phyloP scores from a whole-genome alignment of 768 basidiomycete genomes.

The Austroboletus eburneus region DNA sequence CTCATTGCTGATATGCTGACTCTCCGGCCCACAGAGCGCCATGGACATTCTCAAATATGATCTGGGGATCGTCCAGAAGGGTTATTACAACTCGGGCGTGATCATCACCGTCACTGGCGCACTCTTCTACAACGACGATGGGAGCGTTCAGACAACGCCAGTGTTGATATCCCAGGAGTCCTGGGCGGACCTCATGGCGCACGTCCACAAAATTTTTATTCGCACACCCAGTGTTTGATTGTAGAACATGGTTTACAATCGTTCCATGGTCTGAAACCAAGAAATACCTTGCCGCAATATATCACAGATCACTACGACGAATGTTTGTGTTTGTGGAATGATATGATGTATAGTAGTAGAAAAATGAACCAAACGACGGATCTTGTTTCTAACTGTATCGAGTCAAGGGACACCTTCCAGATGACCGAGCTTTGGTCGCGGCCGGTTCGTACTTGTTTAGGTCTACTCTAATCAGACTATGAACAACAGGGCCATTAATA shows the following conservation, averaged over 20 bases:
- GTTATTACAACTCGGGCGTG: background rate
- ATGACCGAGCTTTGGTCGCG: too few relatives aligned
- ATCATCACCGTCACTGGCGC: conserved; percentile 2
- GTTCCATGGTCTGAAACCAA: too few relatives aligned
- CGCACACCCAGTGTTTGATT: background rate
- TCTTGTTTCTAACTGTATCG: too few relatives aligned
- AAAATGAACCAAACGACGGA: too few relatives aligned
- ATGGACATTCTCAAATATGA: background rate
- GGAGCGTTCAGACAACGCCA: background rate
- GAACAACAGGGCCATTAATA: conserved; percentile 34
- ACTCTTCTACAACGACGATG: conserved; percentile 7
- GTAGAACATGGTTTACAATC: background rate
- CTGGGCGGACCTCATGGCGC: conserved; percentile 8
- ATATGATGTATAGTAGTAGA: too few relatives aligned
- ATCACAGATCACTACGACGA: too few relatives aligned
- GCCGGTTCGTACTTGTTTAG: too few relatives aligned
- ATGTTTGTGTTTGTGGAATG: too few relatives aligned
- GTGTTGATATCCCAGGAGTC: conserved; percentile 2
- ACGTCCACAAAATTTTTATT: conserved; percentile 5
- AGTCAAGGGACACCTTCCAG: too few relatives aligned
- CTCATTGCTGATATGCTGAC: background rate
- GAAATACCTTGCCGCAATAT: too few relatives aligned
- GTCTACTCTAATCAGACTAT: background rate
- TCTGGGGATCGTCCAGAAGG: background rate
- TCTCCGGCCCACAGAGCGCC: background rate